Evolutionary conservation across 208 protist species (phyloP).

Genomic region (Strigomonas galati): DNA sequence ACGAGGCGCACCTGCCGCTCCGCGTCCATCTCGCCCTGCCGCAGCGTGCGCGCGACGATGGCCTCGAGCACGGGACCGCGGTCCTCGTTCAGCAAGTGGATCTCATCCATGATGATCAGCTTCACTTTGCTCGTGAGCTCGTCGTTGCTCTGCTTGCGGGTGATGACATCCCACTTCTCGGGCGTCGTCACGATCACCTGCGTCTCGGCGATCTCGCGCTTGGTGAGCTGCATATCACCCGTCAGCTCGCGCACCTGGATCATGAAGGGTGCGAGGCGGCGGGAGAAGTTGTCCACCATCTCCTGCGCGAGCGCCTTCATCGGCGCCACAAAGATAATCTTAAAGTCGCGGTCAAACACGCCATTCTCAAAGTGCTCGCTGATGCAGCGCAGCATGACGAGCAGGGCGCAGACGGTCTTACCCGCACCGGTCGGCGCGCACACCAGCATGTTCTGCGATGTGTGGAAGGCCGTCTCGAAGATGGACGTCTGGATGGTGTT

Average conservation of each 20-base stretch:
- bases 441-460: constrained; percentile 98
- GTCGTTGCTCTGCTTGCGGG: constrained; percentile 97
- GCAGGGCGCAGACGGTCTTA: constrained; percentile 98
- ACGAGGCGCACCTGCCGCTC: constrained; percentile 94
- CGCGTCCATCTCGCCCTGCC: constrained; percentile 88
- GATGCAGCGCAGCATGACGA: constrained; percentile 95
- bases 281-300: constrained; percentile 96
- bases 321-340: constrained; percentile 99
- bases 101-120: constrained; percentile 99
- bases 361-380: constrained; percentile 89
- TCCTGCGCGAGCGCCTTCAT: constrained; percentile 99
- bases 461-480: constrained; percentile 96
- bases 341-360: constrained; percentile 92
- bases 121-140: constrained; percentile 83
- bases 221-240: constrained; percentile 99
- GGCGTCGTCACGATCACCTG: constrained; percentile 99
- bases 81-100: constrained; percentile 99
- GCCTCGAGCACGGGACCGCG: constrained; percentile 98
- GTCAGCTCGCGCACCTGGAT: constrained; percentile 96
- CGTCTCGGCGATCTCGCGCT: constrained; percentile 95
- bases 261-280: constrained; percentile 86
- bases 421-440: constrained; percentile 98
- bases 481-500: constrained; percentile 96
- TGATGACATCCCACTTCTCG: constrained; percentile 99
- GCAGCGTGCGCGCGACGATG: constrained; percentile 97